Evolutionary conservation across 1,284 basidiomycete genomes (phyloP).

Genomic region (Fomitiporia mediterranea): DNA sequence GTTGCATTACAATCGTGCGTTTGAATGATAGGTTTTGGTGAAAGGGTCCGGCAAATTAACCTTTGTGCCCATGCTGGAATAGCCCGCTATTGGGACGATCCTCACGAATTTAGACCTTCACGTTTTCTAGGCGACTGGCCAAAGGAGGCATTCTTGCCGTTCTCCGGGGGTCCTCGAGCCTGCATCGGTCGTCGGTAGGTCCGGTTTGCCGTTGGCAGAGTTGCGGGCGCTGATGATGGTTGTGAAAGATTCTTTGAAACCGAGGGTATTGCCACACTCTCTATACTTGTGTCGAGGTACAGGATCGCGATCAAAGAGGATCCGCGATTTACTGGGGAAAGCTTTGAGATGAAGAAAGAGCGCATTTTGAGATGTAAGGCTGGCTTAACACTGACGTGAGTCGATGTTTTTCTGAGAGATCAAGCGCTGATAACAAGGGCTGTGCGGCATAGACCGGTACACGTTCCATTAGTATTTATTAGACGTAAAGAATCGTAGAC

Average conservation of each 20-base stretch:
- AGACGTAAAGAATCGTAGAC: not conserved
- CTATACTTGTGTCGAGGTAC: slow-evolving; percentile 43
- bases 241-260: slow-evolving; percentile 27
- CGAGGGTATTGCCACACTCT: slow-evolving; percentile 39
- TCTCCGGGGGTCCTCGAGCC: slow-evolving; percentile 45
- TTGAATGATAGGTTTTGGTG: not conserved
- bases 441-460: not conserved
- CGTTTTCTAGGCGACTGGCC: slow-evolving; percentile 48
- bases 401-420: not conserved
- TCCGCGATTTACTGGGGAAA: slow-evolving; percentile 42
- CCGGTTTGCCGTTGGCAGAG: not conserved
- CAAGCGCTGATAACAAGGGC: not conserved
- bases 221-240: not conserved
- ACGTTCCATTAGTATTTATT: slow-evolving; percentile 3
- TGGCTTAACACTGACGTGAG: slow-evolving; percentile 39
- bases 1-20: slow-evolving; percentile 43
- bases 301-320: slow-evolving; percentile 48
- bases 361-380: slow-evolving; percentile 35
- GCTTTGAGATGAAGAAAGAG: slow-evolving; percentile 40
- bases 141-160: slow-evolving; percentile 49
- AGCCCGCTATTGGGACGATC: slow-evolving; percentile 52
- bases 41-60: too few species aligned
- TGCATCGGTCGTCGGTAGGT: slow-evolving; percentile 50
- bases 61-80: too few species aligned
- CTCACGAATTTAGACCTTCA: slow-evolving; percentile 43